These are phyloP conservation scores for Peziza echinospora DNA, from an alignment of 495 filamentous ascomycete genomes.

Conservation along the genomic window DNA sequence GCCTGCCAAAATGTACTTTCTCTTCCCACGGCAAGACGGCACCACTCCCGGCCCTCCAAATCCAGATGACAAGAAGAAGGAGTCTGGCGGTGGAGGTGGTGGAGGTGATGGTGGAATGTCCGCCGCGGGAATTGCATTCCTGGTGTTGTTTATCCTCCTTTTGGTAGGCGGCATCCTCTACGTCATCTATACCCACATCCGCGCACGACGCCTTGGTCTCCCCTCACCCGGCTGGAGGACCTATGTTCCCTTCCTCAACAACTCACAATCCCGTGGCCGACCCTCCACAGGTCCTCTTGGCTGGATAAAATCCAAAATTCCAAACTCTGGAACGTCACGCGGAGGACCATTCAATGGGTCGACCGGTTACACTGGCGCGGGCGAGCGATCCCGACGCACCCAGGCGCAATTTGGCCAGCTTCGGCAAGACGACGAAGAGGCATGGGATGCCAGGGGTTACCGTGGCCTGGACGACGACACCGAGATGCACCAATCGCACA, in stretches of 20 bases:
- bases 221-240: slow-evolving; percentile 29
- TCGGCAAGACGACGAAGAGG: slow-evolving; percentile 31
- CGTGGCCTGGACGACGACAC: slow-evolving; percentile 22
- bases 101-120: not conserved
- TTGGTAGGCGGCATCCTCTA: not conserved
- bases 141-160: not conserved
- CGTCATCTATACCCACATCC: slow-evolving; percentile 23
- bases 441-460: slow-evolving; percentile 32
- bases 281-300: slow-evolving; percentile 16
- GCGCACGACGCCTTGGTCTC: slow-evolving; percentile 30
- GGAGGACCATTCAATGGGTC: slow-evolving; percentile 27
- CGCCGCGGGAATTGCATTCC: not conserved
- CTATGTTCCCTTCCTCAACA: slow-evolving; percentile 23
- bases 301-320: slow-evolving; percentile 6
- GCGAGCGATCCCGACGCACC: slow-evolving; percentile 11
- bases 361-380: slow-evolving; percentile 19
- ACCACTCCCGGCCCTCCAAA: not conserved
- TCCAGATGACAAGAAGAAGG: not conserved
- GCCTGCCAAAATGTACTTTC: not conserved
- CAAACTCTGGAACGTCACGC: slow-evolving; percentile 18
- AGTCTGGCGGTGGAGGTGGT: not conserved
- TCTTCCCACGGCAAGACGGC: not conserved
- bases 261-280: slow-evolving; percentile 11
- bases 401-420: slow-evolving; percentile 8
- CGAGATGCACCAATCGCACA: slow-evolving; percentile 26